phyloP scores from a whole-genome alignment of 1,284 basidiomycete genomes.

The Puccinia novopanici region DNA sequence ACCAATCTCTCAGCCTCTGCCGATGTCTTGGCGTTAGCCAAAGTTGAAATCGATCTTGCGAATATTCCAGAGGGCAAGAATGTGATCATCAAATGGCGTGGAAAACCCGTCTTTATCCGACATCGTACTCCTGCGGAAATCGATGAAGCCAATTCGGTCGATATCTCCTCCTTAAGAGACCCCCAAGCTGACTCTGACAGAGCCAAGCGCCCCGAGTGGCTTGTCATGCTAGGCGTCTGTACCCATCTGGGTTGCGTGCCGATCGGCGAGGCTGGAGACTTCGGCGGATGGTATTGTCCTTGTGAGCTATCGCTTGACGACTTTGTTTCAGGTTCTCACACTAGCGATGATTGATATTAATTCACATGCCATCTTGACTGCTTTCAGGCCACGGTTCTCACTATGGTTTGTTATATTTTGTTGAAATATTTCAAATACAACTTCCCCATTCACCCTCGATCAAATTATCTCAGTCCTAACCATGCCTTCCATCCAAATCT shows the following conservation, averaged over 20 bases:
- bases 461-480: slow-evolving; percentile 6
- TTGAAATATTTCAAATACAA: too few relatives aligned
- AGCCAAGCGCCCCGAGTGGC: slow-evolving; percentile 94
- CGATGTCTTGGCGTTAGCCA: slow-evolving; percentile 95
- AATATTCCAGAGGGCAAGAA: slow-evolving; percentile 89
- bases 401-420: slow-evolving; percentile 52
- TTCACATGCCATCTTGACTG: slow-evolving; percentile 65
- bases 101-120: slow-evolving; percentile 98
- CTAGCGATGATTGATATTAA: slow-evolving; percentile 51
- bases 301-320: slow-evolving; percentile 19
- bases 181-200: slow-evolving; percentile 86
- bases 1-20: slow-evolving; percentile 95
- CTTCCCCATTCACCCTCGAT: background rate
- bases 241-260: slow-evolving; percentile 99
- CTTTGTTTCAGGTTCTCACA: background rate
- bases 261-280: slow-evolving; percentile 90
- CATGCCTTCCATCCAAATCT: slow-evolving; percentile 51
- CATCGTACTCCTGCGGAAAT: slow-evolving; percentile 92
- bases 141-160: slow-evolving; percentile 80
- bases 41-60: slow-evolving; percentile 91
- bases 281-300: slow-evolving; percentile 76
- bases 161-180: slow-evolving; percentile 87
- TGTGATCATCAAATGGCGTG: slow-evolving; percentile 97
- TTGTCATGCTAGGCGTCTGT: slow-evolving; percentile 96
- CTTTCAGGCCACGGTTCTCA: slow-evolving; percentile 94